Percentiles rank a stretch among this genome's conserved stretches.
phyloP scores from a whole-genome alignment of 768 basidiomycete species.

The Termitomyces eurrhizus region DNA sequence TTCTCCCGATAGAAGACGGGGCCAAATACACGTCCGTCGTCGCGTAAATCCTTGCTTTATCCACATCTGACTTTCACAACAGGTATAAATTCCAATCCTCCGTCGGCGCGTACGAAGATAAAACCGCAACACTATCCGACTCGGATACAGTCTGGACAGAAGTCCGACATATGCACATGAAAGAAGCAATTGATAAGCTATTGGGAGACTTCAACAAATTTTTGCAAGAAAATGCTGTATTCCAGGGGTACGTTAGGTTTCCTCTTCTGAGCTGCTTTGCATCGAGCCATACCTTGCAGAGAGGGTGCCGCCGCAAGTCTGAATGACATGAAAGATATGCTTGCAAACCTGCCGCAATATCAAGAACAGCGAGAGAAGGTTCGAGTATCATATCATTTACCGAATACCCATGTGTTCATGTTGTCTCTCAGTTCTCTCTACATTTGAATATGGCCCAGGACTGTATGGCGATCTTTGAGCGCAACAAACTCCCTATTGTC shows the following conservation, averaged over 20 bases:
- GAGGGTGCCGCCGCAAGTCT: slow-evolving; percentile 83
- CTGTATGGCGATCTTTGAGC: slow-evolving; percentile 92
- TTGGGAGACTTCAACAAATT: slow-evolving; percentile 97
- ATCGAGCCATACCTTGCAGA: slow-evolving; percentile 28
- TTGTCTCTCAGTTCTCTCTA: slow-evolving; percentile 74
- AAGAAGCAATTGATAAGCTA: slow-evolving; percentile 95
- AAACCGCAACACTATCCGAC: slow-evolving; percentile 82
- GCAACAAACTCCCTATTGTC: slow-evolving; percentile 74
- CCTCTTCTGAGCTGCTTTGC: slow-evolving; percentile 1
- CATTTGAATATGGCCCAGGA: slow-evolving; percentile 98
- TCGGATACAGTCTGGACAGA: slow-evolving; percentile 87
- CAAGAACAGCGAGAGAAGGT: slow-evolving; percentile 96
- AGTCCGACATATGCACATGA: slow-evolving; percentile 97
- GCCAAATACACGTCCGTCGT: slow-evolving; percentile 74
- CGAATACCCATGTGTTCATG: not conserved
- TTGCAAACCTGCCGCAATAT: slow-evolving; percentile 90
- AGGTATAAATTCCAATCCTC: slow-evolving; percentile 96
- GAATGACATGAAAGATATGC: slow-evolving; percentile 99
- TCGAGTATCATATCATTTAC: slow-evolving; percentile 7
- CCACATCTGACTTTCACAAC: not conserved
- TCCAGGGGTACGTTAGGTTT: slow-evolving; percentile 66
- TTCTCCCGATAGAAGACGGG: slow-evolving; percentile 86
- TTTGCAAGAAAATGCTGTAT: slow-evolving; percentile 90
- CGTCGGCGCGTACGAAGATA: slow-evolving; percentile 81
- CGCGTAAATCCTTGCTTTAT: not conserved